phyloP scores from a whole-genome alignment of 2,329 filamentous ascomycete genomes.

The Colletotrichum abscissum region DNA sequence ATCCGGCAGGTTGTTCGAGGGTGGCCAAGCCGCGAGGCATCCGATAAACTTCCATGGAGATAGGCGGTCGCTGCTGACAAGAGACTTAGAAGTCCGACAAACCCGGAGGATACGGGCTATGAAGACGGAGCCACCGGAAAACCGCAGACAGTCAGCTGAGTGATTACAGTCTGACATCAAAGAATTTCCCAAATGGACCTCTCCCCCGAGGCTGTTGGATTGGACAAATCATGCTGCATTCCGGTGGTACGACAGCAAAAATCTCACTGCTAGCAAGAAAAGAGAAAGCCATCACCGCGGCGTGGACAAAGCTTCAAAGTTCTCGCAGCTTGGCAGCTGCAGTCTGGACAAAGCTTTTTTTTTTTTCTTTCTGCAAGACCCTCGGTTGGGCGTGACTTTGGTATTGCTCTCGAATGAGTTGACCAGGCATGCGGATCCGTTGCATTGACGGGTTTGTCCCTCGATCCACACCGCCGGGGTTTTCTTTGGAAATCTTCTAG shows the following conservation, averaged over 20 bases:
- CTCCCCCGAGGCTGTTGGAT: background rate
- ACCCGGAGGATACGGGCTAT: background rate
- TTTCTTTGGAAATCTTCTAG: slow-evolving; percentile 19
- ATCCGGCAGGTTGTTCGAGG: background rate
- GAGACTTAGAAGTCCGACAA: background rate
- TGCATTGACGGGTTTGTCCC: background rate
- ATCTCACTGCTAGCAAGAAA: background rate
- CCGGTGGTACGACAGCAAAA: background rate
- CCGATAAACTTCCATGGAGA: background rate
- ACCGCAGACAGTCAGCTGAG: background rate
- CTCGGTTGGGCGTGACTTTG: background rate
- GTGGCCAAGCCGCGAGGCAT: background rate
- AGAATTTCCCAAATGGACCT: background rate
- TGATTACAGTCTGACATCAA: background rate
- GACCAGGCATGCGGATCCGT: background rate
- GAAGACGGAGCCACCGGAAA: background rate
- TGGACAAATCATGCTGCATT: background rate
- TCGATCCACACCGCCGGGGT: background rate
- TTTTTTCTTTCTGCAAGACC: too few species aligned
- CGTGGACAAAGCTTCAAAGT: background rate
- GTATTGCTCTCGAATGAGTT: background rate
- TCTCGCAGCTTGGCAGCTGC: background rate
- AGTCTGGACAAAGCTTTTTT: background rate
- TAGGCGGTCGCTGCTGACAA: too few species aligned
- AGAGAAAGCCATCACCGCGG: background rate